Conservation (phyloP, 495 filamentous ascomycete genomes). For the Xylaria castorea region DNA sequence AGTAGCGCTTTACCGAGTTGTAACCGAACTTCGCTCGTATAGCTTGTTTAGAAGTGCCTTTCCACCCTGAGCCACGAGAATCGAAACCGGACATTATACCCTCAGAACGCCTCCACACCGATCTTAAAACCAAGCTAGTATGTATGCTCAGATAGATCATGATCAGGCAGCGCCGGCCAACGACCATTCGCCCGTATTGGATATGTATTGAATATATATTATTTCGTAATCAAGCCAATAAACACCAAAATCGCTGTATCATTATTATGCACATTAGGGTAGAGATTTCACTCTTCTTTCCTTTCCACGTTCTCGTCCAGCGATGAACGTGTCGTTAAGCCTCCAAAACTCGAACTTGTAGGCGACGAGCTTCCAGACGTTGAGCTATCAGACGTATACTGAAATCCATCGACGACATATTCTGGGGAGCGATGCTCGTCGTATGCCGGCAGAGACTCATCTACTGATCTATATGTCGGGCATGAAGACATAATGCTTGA, state of each 20-base stretch:
- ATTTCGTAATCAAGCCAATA: neutral
- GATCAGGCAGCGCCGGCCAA: neutral
- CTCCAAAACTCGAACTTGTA: conserved; percentile 30
- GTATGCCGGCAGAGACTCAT: conserved; percentile 45
- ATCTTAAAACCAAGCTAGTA: neutral
- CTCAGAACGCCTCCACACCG: neutral
- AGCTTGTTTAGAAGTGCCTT: neutral
- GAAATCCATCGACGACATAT: conserved; percentile 46
- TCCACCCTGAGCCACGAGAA: neutral
- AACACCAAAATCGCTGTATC: neutral
- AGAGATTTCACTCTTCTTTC: conserved; percentile 31
- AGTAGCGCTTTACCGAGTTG: neutral
- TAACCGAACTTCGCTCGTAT: neutral
- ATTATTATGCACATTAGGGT: conserved; percentile 12
- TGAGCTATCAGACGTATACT: conserved; percentile 42
- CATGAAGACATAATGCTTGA: conserved; percentile 41
- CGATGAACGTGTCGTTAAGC: conserved; percentile 33
- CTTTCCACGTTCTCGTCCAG: conserved; percentile 40
- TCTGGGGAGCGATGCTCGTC: conserved; percentile 48
- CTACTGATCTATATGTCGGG: conserved; percentile 41
- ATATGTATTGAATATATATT: conserved; percentile 14
- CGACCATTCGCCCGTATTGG: neutral
- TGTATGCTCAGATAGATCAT: neutral
- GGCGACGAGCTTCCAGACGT: conserved; percentile 8
- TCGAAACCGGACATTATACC: neutral